A percentile compares a stretch with the other conserved stretches of the same genome.
These are phyloP conservation scores for Pleurotus platypus DNA, from an alignment of 768 basidiomycete genomes.

Conservation along the genomic window DNA sequence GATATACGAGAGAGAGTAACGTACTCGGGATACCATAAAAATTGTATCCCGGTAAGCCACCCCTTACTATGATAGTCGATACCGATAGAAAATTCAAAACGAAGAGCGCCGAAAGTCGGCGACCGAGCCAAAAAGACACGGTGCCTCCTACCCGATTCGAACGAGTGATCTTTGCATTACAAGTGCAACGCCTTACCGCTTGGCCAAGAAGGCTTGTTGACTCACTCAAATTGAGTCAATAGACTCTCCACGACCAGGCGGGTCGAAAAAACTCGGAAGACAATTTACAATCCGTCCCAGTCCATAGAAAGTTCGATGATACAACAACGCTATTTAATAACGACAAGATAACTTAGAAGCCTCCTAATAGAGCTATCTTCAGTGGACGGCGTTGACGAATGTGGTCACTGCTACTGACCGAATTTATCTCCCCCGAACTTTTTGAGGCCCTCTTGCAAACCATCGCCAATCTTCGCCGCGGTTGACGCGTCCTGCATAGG, in stretches of 20 bases:
- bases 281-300: too few relatives aligned
- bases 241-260: background rate
- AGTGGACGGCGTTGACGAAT: too few relatives aligned
- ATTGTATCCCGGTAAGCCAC: too few relatives aligned
- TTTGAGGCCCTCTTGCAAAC: background rate
- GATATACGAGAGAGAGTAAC: too few relatives aligned
- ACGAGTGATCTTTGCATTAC: slow-evolving; percentile 8
- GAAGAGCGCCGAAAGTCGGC: background rate
- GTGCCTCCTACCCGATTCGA: slow-evolving; percentile 7
- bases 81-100: background rate
- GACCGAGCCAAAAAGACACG: background rate
- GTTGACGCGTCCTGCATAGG: background rate
- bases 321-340: too few relatives aligned
- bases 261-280: too few relatives aligned
- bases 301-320: too few relatives aligned
- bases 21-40: too few relatives aligned
- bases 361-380: too few relatives aligned
- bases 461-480: slow-evolving; percentile 2
- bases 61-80: too few relatives aligned
- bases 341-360: too few relatives aligned
- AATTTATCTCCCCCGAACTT: slow-evolving; percentile 4
- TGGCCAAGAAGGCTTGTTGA: background rate
- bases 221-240: background rate
- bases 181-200: slow-evolving; percentile 8
- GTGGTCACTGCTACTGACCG: background rate